Conservation (phyloP, 371 early-diverging fungal genomes). For the Haplosporangium sp. region DNA sequence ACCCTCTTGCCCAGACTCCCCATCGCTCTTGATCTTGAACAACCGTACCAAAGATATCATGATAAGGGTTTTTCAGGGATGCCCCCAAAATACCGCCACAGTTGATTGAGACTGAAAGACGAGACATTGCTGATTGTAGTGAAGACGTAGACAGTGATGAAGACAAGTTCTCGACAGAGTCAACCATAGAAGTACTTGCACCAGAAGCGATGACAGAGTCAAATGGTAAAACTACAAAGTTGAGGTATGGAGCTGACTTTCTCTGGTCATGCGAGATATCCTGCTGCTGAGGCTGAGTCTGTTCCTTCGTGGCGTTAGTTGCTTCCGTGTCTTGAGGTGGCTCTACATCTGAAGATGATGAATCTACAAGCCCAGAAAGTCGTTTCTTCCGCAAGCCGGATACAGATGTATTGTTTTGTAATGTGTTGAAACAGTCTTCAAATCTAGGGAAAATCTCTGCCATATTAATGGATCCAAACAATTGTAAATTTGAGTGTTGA, state of each 20-base stretch:
- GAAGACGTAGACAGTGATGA: not conserved
- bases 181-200: not conserved
- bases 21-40: slow-evolving; percentile 42
- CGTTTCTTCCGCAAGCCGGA: slow-evolving; percentile 3
- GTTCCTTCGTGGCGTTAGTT: not conserved
- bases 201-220: slow-evolving; percentile 22
- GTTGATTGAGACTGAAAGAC: slow-evolving; percentile 20
- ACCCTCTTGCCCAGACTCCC: slow-evolving; percentile 32
- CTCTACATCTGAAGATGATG: slow-evolving; percentile 15
- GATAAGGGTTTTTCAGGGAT: slow-evolving; percentile 13
- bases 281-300: slow-evolving; percentile 18
- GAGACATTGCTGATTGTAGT: slow-evolving; percentile 11
- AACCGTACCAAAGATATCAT: slow-evolving; percentile 24
- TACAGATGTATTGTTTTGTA: not conserved
- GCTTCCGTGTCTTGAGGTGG: slow-evolving; percentile 7
- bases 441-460: slow-evolving; percentile 28
- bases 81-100: slow-evolving; percentile 20
- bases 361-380: slow-evolving; percentile 9
- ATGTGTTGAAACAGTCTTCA: slow-evolving; percentile 29
- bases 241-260: slow-evolving; percentile 24
- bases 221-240: slow-evolving; percentile 36
- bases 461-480: slow-evolving; percentile 53
- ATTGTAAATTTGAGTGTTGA: slow-evolving; percentile 27
- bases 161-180: not conserved
- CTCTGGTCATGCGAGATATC: slow-evolving; percentile 14